A percentile compares a stretch with the other conserved stretches of the same genome.
Evolutionary conservation across 345 rosid genomes (phyloP).

Genomic region (Citrus medica): DNA sequence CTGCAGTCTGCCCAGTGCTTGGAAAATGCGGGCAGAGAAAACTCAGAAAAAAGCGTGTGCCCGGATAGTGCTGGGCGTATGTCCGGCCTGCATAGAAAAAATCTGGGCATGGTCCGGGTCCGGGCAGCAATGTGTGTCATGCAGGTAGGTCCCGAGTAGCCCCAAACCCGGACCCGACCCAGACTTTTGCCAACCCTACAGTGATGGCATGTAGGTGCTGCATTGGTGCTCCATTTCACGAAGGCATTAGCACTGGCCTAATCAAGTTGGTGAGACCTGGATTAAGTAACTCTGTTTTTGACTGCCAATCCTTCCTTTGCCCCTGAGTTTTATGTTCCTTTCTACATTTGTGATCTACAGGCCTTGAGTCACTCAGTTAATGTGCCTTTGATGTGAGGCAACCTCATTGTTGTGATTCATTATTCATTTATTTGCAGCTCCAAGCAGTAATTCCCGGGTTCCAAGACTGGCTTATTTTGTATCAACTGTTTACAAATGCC

Average conservation of each 20-base stretch:
- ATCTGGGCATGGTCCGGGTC: too few species aligned
- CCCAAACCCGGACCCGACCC: too few species aligned
- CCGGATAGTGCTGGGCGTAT: too few species aligned
- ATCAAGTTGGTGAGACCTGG: not conserved
- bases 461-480: not conserved
- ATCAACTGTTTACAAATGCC: not conserved
- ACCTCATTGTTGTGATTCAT: not conserved
- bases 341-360: not conserved
- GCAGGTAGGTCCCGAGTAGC: too few species aligned
- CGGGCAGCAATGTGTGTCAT: too few species aligned
- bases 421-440: not conserved
- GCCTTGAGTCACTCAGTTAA: not conserved
- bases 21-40: too few species aligned
- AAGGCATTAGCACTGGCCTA: not conserved
- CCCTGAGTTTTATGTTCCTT: not conserved
- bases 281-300: not conserved
- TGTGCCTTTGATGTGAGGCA: not conserved
- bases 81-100: too few species aligned
- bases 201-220: not conserved
- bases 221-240: not conserved
- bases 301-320: not conserved
- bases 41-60: too few species aligned
- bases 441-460: not conserved
- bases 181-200: too few species aligned
- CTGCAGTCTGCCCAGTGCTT: too few species aligned